Percentiles rank a stretch among this genome's conserved stretches.
Evolutionary conservation across 1,284 basidiomycete genomes (phyloP).

Genomic region (Pyrrhoderma noxium): DNA sequence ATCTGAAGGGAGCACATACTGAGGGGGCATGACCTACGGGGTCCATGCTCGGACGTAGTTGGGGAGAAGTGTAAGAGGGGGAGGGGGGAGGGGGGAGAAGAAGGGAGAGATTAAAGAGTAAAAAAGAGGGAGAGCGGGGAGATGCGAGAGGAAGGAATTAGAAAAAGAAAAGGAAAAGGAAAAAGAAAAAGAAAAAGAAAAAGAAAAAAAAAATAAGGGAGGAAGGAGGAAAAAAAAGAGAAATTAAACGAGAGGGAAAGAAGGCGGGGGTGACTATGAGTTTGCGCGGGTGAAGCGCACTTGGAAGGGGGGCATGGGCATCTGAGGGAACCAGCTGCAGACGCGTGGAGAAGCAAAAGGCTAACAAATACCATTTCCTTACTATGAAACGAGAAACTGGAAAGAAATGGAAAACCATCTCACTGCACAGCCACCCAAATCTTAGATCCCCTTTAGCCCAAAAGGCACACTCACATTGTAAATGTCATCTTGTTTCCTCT

Average conservation of each 20-base stretch:
- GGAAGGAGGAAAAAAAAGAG: conserved; percentile 2
- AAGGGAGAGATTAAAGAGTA: conserved; percentile 5
- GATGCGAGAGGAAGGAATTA: neutral
- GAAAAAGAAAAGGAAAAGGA: conserved; percentile 18
- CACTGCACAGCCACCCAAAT: no score
- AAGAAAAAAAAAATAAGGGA: neutral
- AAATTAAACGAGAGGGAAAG: neutral
- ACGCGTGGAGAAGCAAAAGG: conserved; percentile 7
- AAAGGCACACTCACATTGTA: no score
- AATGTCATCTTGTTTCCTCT: no score
- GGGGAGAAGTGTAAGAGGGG: conserved; percentile 17
- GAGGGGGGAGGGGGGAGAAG: conserved; percentile 9
- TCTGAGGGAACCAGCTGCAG: conserved; percentile 2
- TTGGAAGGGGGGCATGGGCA: conserved; percentile 13
- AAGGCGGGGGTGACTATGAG: conserved; percentile 1
- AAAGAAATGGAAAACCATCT: conserved; percentile 4
- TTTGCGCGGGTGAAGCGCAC: conserved; percentile 16
- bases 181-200: conserved; percentile 4
- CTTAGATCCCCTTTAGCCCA: no score
- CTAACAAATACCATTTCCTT: no score
- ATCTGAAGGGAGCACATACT: conserved; percentile 24
- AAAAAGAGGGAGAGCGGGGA: neutral
- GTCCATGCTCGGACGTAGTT: conserved; percentile 20
- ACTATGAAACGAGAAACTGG: no score
- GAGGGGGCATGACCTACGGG: conserved; percentile 23